Conservation (phyloP, 768 basidiomycete species). For the Leucocoprinus sp. region DNA sequence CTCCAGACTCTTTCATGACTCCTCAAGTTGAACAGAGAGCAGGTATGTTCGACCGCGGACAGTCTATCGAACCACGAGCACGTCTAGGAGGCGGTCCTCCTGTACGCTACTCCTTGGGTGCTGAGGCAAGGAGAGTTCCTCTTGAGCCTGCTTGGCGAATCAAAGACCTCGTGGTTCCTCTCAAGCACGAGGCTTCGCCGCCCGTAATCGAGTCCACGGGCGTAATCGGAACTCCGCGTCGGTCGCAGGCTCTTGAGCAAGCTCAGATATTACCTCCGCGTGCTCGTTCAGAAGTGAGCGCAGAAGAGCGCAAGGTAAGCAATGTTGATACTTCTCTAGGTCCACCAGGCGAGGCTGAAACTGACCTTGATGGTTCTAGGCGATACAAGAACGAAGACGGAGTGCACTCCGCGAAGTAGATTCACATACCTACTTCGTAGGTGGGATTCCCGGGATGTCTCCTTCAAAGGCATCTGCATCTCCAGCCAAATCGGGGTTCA, state of each 20-base stretch:
- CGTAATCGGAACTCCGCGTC: not conserved
- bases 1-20: constrained; percentile 45
- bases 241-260: constrained; percentile 1
- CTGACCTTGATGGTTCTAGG: constrained; percentile 23
- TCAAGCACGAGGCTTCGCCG: constrained; percentile 5
- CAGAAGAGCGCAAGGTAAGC: constrained; percentile 39
- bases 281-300: constrained; percentile 21
- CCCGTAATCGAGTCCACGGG: constrained; percentile 1
- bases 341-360: not conserved
- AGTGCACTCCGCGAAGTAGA: constrained; percentile 45
- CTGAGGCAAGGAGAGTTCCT: constrained; percentile 39
- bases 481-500: constrained; percentile 10
- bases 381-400: constrained; percentile 53
- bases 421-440: constrained; percentile 40
- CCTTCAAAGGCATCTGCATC: constrained; percentile 20
- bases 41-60: constrained; percentile 8
- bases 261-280: constrained; percentile 13
- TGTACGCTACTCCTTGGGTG: constrained; percentile 36
- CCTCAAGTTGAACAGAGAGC: constrained; percentile 33
- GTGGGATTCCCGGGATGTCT: constrained; percentile 45
- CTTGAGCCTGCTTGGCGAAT: constrained; percentile 49
- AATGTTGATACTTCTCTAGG: not conserved
- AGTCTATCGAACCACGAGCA: constrained; percentile 11
- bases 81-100: constrained; percentile 12
- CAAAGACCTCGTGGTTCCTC: constrained; percentile 43